These are phyloP conservation scores for Platismatia glauca DNA, from an alignment of 495 filamentous ascomycete species.

Conservation along the genomic window DNA sequence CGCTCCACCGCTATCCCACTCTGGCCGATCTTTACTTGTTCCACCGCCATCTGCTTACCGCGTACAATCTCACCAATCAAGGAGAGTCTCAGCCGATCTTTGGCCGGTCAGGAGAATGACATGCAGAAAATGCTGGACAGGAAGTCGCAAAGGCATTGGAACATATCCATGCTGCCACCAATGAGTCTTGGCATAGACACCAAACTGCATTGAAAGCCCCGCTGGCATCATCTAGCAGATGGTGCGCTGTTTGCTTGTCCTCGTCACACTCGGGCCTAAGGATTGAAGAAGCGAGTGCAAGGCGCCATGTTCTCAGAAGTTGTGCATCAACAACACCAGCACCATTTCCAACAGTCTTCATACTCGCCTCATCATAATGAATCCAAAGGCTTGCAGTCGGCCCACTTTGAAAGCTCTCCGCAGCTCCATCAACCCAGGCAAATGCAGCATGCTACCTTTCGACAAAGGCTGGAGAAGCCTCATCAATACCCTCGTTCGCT, in stretches of 20 bases:
- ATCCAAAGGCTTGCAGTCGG: conserved; percentile 12
- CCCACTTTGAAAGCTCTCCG: not conserved
- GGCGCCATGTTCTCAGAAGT: conserved; percentile 22
- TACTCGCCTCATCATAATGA: conserved; percentile 19
- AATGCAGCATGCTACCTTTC: conserved; percentile 13
- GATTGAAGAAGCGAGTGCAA: not conserved
- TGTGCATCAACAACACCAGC: conserved; percentile 17
- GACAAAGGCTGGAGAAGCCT: conserved; percentile 26
- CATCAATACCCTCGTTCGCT: conserved; percentile 36
- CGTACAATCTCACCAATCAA: conserved; percentile 7
- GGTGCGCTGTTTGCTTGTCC: conserved; percentile 16
- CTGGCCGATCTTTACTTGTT: not conserved
- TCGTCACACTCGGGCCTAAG: conserved; percentile 15
- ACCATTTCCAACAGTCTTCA: conserved; percentile 19
- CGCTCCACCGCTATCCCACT: not conserved
- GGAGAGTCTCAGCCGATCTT: conserved; percentile 7
- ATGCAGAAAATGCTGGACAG: conserved; percentile 23
- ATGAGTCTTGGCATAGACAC: conserved; percentile 5
- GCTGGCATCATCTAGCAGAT: conserved; percentile 7
- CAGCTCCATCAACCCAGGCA: conserved; percentile 2
- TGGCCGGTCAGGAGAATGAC: conserved; percentile 17
- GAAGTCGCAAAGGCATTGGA: conserved; percentile 32
- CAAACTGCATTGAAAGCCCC: conserved; percentile 5
- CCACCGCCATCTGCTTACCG: conserved; percentile 4
- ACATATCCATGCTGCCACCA: conserved; percentile 21